Evolutionary conservation across 177 flowering plant species (phyloP).

Genomic region (Vitis hybrid): DNA sequence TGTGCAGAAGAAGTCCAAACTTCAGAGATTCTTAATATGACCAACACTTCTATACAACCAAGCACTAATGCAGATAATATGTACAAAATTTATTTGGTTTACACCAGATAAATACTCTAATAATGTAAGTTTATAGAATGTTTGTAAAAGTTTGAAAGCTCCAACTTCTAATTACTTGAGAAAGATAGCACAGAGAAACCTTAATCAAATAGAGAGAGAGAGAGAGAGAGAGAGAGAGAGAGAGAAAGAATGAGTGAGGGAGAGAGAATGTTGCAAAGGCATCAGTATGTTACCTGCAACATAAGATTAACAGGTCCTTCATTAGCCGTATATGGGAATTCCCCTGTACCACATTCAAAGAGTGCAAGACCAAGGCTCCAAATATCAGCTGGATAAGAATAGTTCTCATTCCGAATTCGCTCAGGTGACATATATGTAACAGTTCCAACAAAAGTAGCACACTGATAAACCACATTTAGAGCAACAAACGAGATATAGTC

Average conservation of each 20-base stretch:
- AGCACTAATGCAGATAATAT: no score
- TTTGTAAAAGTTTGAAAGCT: no score
- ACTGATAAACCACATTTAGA: slow-evolving; percentile 45
- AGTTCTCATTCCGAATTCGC: slow-evolving; percentile 85
- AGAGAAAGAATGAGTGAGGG: no score
- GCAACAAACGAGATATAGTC: slow-evolving; percentile 6
- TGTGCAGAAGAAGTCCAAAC: not conserved
- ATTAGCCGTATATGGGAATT: slow-evolving; percentile 90
- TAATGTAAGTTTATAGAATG: no score
- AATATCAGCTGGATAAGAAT: slow-evolving; percentile 97
- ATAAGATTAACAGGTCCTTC: slow-evolving; percentile 96
- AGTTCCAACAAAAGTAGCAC: slow-evolving; percentile 98
- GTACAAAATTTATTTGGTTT: no score
- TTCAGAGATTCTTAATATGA: not conserved
- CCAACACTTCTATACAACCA: not conserved
- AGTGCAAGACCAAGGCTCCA: slow-evolving; percentile 99
- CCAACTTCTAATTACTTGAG: no score
- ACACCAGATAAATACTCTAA: no score
- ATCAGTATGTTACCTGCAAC: slow-evolving; percentile 67
- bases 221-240: no score
- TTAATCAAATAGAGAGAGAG: not conserved
- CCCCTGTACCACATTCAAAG: slow-evolving; percentile 97
- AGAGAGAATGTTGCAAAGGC: not conserved
- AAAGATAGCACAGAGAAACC: no score
- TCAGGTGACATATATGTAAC: slow-evolving; percentile 99